Evolutionary conservation across 805 yeast genomes (phyloP), one percentile per base, ranked within the genome.

Genomic region (Saccharomycopsis vini): DNA sequence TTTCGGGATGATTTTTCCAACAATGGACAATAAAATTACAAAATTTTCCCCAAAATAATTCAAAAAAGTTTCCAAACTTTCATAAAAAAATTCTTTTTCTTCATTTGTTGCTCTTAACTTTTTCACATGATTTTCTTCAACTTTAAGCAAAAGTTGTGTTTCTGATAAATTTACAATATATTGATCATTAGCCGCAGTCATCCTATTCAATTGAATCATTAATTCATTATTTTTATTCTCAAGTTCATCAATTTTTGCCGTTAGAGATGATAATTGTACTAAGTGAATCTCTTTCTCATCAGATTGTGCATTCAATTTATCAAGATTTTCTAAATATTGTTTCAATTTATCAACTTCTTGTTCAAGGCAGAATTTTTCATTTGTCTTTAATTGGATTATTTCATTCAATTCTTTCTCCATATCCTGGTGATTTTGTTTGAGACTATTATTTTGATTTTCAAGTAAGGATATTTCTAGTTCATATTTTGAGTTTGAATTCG

Each of bases 1-100:
- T 33, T 34, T n/a, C n/a, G 46, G 46, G 5, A 46, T n/a, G n/a
- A 46, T 18, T n/a, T 33, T 36, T 19, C 23, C 23, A 6, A 46
- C 22, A 3, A 30, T 16, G 3, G 34, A 24, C 9, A 36, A 4
- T 16, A 42, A 16, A 12, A 12, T 7, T 10, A 20, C n/a, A 6
- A 43, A 39, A 3, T 36, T 35, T 5, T 19, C 5, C 10, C 20
- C 29, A 31, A 35, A 46, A 4, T 26, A 15, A 15, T 29, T 24
- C 21, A 36, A 18, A 19, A 42, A 33, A 20, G 39, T 22, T 18
- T 21, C 29, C 16, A 42, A n/a, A 13, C 34, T 18, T 10, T 20
- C 18, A 20, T 39, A 29, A 15, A n/a, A 19, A 10, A 19, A 16
- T 4, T 30, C 18, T 13, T 4, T 12, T n/a, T 39, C 30, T 3